These are phyloP conservation scores for Rehmannia glutinosa DNA, from an alignment of 257 asterid species.

Conservation along the genomic window DNA sequence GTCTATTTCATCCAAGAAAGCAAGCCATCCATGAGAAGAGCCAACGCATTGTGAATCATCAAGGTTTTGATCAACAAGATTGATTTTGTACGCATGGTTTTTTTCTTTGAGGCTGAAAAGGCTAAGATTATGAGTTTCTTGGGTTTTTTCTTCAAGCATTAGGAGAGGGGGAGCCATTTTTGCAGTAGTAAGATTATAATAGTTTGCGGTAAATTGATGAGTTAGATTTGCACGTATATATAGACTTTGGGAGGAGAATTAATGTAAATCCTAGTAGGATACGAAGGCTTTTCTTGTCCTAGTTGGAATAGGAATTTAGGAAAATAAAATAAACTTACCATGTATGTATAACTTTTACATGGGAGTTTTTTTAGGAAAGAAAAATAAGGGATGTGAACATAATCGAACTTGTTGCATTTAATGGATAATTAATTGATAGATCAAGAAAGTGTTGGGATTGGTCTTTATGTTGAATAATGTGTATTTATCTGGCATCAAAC, in stretches of 20 bases:
- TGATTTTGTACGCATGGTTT: not conserved
- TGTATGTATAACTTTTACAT: too few relatives aligned
- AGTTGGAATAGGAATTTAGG: too few relatives aligned
- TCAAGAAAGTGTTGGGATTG: not conserved
- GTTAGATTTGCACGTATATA: not conserved
- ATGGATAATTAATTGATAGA: not conserved
- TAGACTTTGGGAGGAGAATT: not conserved
- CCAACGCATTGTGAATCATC: conserved; percentile 4
- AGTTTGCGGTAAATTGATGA: not conserved
- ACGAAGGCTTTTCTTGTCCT: not conserved
- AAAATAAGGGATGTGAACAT: too few relatives aligned
- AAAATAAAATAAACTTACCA: too few relatives aligned
- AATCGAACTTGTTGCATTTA: too few relatives aligned
- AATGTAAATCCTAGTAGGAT: not conserved
- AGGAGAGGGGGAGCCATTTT: conserved; percentile 14
- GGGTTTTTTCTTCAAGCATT: not conserved
- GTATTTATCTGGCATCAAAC: too few relatives aligned
- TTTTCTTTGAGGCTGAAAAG: conserved; percentile 4
- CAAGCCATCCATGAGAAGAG: conserved; percentile 19
- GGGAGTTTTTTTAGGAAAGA: too few relatives aligned
- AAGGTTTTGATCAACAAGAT: too few relatives aligned
- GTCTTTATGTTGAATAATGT: too few relatives aligned
- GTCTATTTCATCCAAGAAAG: not conserved
- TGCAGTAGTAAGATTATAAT: not conserved
- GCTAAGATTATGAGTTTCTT: too few relatives aligned